Evolutionary conservation across 1,284 basidiomycete species (phyloP).

Genomic region (Melampsora larici-populina): DNA sequence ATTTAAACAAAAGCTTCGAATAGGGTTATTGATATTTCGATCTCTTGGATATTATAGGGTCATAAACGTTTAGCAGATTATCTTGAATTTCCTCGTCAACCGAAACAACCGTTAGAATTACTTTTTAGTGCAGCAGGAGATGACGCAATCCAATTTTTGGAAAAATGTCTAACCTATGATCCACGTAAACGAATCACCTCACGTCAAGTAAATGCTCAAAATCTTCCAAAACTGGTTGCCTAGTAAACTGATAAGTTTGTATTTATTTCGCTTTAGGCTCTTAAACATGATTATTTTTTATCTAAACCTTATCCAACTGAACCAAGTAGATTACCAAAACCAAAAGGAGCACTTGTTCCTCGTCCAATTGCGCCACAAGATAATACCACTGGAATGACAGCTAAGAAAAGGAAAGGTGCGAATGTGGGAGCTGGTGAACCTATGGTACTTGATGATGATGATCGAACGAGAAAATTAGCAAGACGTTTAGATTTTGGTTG

Average conservation of each 20-base stretch:
- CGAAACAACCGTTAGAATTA: slow-evolving; percentile 73
- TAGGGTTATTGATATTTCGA: neutral
- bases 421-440: neutral
- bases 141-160: slow-evolving; percentile 79
- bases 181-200: slow-evolving; percentile 77
- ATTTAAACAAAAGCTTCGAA: neutral
- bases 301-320: slow-evolving; percentile 73
- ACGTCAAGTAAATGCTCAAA: slow-evolving; percentile 61
- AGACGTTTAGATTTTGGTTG: slow-evolving; percentile 37
- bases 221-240: slow-evolving; percentile 6
- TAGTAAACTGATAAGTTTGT: slow-evolving; percentile 2
- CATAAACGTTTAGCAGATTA: slow-evolving; percentile 87
- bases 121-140: slow-evolving; percentile 85
- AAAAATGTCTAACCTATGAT: slow-evolving; percentile 76
- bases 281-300: slow-evolving; percentile 73
- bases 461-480: slow-evolving; percentile 33
- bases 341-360: slow-evolving; percentile 59
- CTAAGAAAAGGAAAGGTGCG: slow-evolving; percentile 28
- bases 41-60: slow-evolving; percentile 61
- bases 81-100: slow-evolving; percentile 74
- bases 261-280: slow-evolving; percentile 59
- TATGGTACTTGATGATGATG: slow-evolving; percentile 20
- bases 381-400: neutral
- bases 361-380: slow-evolving; percentile 64
- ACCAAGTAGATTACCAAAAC: slow-evolving; percentile 76